Base-by-base conservation (phyloP, 2,329 filamentous ascomycete genomes). In the Trichoderma sp. region DNA sequence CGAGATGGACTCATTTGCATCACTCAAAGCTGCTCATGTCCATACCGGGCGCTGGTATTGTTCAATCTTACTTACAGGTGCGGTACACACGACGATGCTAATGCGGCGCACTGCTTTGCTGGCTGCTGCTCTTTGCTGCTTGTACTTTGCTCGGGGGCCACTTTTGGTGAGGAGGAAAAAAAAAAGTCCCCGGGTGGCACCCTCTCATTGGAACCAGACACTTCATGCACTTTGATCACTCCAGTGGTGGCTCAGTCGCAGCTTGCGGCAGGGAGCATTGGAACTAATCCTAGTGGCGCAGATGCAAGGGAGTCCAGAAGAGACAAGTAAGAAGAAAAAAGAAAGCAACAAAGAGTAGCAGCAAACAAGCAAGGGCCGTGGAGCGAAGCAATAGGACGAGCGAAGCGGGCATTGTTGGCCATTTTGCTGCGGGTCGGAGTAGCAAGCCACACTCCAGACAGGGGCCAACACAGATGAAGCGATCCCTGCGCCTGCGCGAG, bases 401-500 rank as follows among this genome's bases (percentile, higher is more conserved):
- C 25, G 22, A 39, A 29, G 60, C 50, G 60, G 60, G 48, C 60
- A 64, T 54, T 64, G 48, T 64, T 64, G 60, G 59, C 22, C 37
- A n/a, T 32, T 42, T 42, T 13, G n/a, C 37, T 39, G 61, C 61
- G 61, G 61, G 61, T 52, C 53, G 27, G 15, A 32, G 22, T 35
- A 65, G 29, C 50, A 65, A 53, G 63, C 63, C 63, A 57, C 63
- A 35, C 60, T 29, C 34, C 19, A 50, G 45, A 58, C n/a, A 57
- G 22, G 42, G 27, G 19, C 58, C 68, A 66, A 42, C 37, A 66
- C 59, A 50, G 58, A 64, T 39, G 45, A 69, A 42, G 45, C n/a
- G 56, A 75, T 74, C 73, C 73, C 70, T 74, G 71, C 61, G 39
- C 61, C 37, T 60, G 67, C 67, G 71, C 72, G 72, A 76, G 76